These are phyloP conservation scores for Coemansia sp. DNA, from an alignment of 192 early-diverging fungal species.

Conservation along the genomic window DNA sequence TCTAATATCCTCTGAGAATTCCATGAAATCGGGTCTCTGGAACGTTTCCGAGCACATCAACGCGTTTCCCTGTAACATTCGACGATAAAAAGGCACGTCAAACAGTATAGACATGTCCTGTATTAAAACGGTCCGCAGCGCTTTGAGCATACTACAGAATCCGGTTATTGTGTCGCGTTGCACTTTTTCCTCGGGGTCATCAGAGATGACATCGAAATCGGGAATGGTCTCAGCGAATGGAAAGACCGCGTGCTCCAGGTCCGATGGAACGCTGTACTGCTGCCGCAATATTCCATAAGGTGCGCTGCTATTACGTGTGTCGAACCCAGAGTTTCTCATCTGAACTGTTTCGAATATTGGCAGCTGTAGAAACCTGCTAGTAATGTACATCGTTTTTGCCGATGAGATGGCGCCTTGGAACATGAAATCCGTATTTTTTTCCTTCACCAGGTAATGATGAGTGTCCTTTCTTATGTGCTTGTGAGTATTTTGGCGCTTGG, in stretches of 20 bases:
- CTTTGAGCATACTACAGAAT: conserved; percentile 44
- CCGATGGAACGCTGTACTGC: not conserved
- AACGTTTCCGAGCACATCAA: conserved; percentile 27
- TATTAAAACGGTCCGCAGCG: conserved; percentile 28
- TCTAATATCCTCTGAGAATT: conserved; percentile 11
- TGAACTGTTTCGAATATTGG: conserved; percentile 20
- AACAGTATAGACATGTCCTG: conserved; percentile 43
- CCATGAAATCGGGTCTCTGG: conserved; percentile 15
- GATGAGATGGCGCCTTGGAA: conserved; percentile 13
- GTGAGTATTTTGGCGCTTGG: conserved; percentile 8
- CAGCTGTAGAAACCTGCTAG: conserved; percentile 19
- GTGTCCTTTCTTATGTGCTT: conserved; percentile 26
- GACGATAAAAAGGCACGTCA: conserved; percentile 39
- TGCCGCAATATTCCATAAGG: conserved; percentile 22
- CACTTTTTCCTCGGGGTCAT: not conserved
- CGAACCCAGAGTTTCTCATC: conserved; percentile 29
- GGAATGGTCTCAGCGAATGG: conserved; percentile 44
- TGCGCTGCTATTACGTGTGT: not conserved
- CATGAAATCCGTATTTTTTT: not conserved
- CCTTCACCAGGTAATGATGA: conserved; percentile 1
- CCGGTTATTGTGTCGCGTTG: conserved; percentile 14
- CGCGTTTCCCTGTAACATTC: conserved; percentile 31
- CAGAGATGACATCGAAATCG: not conserved
- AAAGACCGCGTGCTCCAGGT: conserved; percentile 27
- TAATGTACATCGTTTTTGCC: conserved; percentile 20